phyloP scores from a whole-genome alignment of 768 basidiomycete genomes.

The Russula sp. region DNA sequence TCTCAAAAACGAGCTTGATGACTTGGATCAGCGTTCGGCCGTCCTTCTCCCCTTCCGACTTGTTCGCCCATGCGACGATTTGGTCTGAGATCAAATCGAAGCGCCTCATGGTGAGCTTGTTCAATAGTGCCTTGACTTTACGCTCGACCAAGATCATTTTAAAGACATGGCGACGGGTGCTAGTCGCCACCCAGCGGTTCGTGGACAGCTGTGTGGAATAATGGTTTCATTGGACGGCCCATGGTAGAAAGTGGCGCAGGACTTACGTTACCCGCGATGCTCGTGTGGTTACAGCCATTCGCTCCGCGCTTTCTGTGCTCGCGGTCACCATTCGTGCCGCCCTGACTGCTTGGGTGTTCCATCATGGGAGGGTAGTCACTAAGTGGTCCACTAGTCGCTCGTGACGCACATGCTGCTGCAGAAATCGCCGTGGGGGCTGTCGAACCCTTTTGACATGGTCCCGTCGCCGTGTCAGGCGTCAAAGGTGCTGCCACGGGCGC shows the following conservation, averaged over 20 bases:
- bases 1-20: slow-evolving; percentile 93
- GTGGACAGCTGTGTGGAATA: slow-evolving; percentile 61
- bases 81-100: slow-evolving; percentile 95
- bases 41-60: slow-evolving; percentile 85
- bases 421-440: neutral
- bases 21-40: slow-evolving; percentile 93
- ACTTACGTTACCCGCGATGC: slow-evolving; percentile 32
- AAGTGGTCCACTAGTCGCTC: slow-evolving; percentile 35
- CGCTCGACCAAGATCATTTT: slow-evolving; percentile 59
- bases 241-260: slow-evolving; percentile 26
- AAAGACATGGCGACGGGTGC: slow-evolving; percentile 37
- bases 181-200: slow-evolving; percentile 71
- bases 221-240: slow-evolving; percentile 55
- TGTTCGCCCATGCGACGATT: slow-evolving; percentile 94
- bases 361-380: neutral
- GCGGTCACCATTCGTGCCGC: slow-evolving; percentile 49
- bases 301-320: slow-evolving; percentile 78
- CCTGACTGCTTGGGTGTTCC: slow-evolving; percentile 44
- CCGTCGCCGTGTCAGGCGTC: neutral
- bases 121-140: slow-evolving; percentile 86
- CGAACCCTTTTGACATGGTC: neutral
- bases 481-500: neutral
- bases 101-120: slow-evolving; percentile 95
- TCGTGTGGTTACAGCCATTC: slow-evolving; percentile 54
- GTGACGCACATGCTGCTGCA: neutral